Percentiles rank a stretch among this genome's conserved stretches.
phyloP scores from a whole-genome alignment of 2,329 filamentous ascomycete genomes.

The Alternaria sp. region DNA sequence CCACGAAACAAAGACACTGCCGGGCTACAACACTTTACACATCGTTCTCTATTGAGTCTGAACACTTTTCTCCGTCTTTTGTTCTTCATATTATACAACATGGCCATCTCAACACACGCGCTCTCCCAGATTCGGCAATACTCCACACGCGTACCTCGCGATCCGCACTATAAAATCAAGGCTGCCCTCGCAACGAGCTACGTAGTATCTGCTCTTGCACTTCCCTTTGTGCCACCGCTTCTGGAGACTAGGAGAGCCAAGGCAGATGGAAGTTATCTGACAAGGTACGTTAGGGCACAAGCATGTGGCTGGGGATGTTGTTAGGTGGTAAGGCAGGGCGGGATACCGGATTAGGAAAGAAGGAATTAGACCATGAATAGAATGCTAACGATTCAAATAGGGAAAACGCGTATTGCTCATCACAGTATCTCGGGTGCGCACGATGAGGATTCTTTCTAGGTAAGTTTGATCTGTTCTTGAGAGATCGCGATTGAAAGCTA shows the following conservation, averaged over 20 bases:
- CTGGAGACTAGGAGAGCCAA: conserved; percentile 48
- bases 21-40: neutral
- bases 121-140: conserved; percentile 47
- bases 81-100: conserved; percentile 18
- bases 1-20: neutral
- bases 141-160: conserved; percentile 45
- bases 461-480: neutral
- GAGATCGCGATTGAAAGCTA: neutral
- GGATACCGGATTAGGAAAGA: neutral
- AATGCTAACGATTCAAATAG: conserved; percentile 18
- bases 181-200: conserved; percentile 49
- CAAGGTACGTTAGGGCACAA: conserved; percentile 39
- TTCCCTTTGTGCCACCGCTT: conserved; percentile 52
- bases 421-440: conserved; percentile 38
- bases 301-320: neutral
- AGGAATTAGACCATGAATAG: neutral
- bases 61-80: neutral
- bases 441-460: conserved; percentile 12
- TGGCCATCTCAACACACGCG: conserved; percentile 44
- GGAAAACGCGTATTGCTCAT: conserved; percentile 39
- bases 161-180: conserved; percentile 48
- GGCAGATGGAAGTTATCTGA: conserved; percentile 49
- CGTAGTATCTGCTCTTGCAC: conserved; percentile 48
- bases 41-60: neutral
- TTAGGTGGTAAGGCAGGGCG: neutral